phyloP scores from a whole-genome alignment of 129 eudicot species.

The Centaurea solstitialis region DNA sequence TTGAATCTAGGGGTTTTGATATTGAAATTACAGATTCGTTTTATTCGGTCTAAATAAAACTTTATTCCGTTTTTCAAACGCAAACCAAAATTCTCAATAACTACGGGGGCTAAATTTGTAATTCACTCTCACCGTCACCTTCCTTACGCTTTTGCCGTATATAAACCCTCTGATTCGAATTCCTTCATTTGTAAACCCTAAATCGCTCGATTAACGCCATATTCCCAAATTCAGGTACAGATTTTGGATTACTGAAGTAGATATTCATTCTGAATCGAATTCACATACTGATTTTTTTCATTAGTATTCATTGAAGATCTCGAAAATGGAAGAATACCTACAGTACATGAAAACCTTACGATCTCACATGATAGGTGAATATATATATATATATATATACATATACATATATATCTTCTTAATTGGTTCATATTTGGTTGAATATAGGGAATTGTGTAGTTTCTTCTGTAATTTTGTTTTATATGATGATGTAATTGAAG shows the following conservation, averaged over 20 bases:
- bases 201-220: not conserved
- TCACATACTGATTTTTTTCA: not conserved
- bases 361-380: conserved; percentile 82
- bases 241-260: not conserved
- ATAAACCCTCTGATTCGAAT: conserved; percentile 5
- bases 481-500: conserved; percentile 40
- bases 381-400: conserved; percentile 14
- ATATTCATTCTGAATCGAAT: conserved; percentile 8
- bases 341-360: conserved; percentile 81
- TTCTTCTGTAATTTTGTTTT: not conserved
- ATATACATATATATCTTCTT: conserved; percentile 1
- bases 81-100: too few relatives aligned
- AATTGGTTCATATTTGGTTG: not conserved
- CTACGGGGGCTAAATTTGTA: too few relatives aligned
- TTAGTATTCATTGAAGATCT: conserved; percentile 3
- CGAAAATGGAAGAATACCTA: conserved; percentile 74
- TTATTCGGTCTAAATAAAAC: too few relatives aligned
- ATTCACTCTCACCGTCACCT: too few relatives aligned
- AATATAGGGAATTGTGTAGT: not conserved
- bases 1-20: too few relatives aligned
- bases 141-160: not conserved
- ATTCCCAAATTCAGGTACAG: not conserved
- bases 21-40: too few relatives aligned
- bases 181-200: conserved; percentile 8
- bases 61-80: too few relatives aligned